Conservation (phyloP, 768 basidiomycete species). For the Naganishia vishniacii region DNA sequence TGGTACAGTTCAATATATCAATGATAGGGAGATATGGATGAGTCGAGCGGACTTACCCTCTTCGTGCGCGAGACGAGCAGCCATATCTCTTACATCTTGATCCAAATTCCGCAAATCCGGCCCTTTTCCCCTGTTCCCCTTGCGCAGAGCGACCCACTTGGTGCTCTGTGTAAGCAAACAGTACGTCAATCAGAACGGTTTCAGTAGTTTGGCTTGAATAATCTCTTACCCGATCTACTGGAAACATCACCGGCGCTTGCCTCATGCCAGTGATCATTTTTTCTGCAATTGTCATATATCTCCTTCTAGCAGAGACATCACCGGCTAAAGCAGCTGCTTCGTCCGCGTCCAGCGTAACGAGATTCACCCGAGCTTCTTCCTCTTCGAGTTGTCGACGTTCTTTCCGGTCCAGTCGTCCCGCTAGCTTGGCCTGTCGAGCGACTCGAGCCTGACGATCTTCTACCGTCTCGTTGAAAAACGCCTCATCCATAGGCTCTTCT, state of each 20-base stretch:
- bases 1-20: not conserved
- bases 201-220: not conserved
- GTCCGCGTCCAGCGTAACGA: slow-evolving; percentile 54
- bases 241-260: slow-evolving; percentile 76
- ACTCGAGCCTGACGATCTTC: slow-evolving; percentile 16
- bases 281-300: slow-evolving; percentile 80
- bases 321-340: slow-evolving; percentile 49
- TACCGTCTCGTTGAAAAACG: slow-evolving; percentile 14
- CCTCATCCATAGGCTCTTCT: slow-evolving; percentile 1
- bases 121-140: not conserved
- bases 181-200: not conserved
- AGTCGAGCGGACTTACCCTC: not conserved
- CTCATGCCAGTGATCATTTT: slow-evolving; percentile 82
- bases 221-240: slow-evolving; percentile 64
- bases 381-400: slow-evolving; percentile 63
- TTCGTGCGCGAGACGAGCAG: slow-evolving; percentile 6
- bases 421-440: slow-evolving; percentile 6
- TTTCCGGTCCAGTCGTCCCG: slow-evolving; percentile 1
- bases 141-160: slow-evolving; percentile 16
- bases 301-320: slow-evolving; percentile 56
- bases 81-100: slow-evolving; percentile 17
- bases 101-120: slow-evolving; percentile 12
- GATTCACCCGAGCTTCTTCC: slow-evolving; percentile 47
- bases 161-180: not conserved
- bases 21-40: not conserved